Conservation (phyloP, 2,329 filamentous ascomycete species). For the Diaporthe sp. region DNA sequence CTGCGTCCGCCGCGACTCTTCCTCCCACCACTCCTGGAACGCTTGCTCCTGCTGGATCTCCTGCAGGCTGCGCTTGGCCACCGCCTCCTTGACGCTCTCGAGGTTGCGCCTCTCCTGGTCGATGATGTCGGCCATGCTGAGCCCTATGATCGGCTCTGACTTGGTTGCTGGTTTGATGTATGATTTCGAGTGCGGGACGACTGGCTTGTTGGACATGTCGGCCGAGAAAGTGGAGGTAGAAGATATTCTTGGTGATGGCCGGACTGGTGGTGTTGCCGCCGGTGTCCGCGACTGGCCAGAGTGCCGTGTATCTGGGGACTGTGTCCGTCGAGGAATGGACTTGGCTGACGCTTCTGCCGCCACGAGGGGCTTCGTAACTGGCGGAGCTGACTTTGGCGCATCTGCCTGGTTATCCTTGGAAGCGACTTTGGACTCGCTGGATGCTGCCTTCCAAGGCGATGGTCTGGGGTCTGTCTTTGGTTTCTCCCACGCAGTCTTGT, state of each 20-base stretch:
- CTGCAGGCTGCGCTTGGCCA: conserved; percentile 87
- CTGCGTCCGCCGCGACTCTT: conserved; percentile 79
- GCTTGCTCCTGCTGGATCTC: conserved; percentile 98
- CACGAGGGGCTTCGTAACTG: conserved; percentile 54
- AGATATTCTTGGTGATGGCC: conserved; percentile 32
- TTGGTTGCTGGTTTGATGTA: conserved; percentile 69
- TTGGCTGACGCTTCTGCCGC: conserved; percentile 53
- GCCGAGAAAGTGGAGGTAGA: conserved; percentile 38
- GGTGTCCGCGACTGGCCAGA: conserved; percentile 62
- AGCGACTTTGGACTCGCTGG: conserved; percentile 58
- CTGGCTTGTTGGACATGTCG: conserved; percentile 48
- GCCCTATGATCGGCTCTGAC: conserved; percentile 71
- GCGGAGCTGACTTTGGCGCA: conserved; percentile 43
- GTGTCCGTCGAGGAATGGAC: conserved; percentile 58
- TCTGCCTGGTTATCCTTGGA: conserved; percentile 59
- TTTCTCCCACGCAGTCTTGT: conserved; percentile 58
- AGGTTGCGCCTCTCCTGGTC: conserved; percentile 88
- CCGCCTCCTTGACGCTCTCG: conserved; percentile 82
- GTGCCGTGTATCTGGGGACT: conserved; percentile 72
- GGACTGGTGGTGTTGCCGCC: conserved; percentile 35
- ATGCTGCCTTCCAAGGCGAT: conserved; percentile 75
- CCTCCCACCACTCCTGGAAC: conserved; percentile 97
- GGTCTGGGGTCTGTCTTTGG: conserved; percentile 49
- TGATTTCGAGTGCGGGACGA: conserved; percentile 70
- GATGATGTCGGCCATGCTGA: conserved; percentile 90